These are phyloP conservation scores for Xylaria scruposa DNA, from an alignment of 495 filamentous ascomycete genomes.

Conservation along the genomic window DNA sequence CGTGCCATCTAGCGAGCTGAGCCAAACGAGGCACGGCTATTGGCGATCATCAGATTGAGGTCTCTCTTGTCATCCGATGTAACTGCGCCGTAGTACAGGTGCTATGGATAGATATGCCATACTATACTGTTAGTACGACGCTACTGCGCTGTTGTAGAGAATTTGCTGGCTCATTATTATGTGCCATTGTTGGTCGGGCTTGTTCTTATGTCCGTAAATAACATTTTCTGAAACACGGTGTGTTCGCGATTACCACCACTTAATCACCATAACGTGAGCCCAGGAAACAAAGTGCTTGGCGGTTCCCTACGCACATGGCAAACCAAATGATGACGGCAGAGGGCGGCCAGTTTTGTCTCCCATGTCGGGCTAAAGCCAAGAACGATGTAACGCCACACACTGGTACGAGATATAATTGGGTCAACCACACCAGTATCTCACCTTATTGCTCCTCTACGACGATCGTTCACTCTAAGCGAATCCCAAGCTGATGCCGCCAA, in stretches of 20 bases:
- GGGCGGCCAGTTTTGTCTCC: background rate
- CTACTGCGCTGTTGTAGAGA: background rate
- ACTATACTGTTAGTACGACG: background rate
- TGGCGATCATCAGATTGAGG: conserved; percentile 17
- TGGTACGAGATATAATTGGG: conserved; percentile 21
- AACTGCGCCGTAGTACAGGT: conserved; percentile 13
- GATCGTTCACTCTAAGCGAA: conserved; percentile 23
- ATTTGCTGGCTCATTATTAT: background rate
- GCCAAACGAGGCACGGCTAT: conserved; percentile 26
- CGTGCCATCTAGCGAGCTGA: conserved; percentile 23
- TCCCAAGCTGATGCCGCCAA: conserved; percentile 10
- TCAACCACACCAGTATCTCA: conserved; percentile 21
- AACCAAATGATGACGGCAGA: background rate
- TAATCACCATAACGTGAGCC: conserved; percentile 5
- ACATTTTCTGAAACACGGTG: conserved; percentile 21
- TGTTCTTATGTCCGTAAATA: conserved; percentile 22
- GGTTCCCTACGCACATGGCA: conserved; percentile 14
- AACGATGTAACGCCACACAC: conserved; percentile 20
- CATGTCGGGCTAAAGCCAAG: conserved; percentile 8
- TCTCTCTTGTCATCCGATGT: conserved; percentile 17
- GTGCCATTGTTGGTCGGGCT: background rate
- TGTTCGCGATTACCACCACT: background rate
- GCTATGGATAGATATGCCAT: conserved; percentile 5
- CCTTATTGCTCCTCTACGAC: conserved; percentile 29
- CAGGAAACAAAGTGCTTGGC: conserved; percentile 8